Evolutionary conservation across 768 basidiomycete species (phyloP).

Genomic region (Sarcomyxa edulis): DNA sequence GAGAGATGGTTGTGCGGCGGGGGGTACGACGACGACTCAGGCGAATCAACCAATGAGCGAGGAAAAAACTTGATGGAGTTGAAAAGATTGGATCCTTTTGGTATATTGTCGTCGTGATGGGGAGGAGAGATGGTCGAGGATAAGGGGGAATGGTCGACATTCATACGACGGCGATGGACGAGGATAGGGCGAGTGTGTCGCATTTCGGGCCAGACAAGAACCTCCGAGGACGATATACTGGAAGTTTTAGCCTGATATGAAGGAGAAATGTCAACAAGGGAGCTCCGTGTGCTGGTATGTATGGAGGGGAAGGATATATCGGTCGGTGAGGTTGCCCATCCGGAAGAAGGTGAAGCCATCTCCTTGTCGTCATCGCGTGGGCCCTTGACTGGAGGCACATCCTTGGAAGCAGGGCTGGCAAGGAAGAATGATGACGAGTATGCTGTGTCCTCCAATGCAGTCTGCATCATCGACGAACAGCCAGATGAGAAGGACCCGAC

Average conservation of each 20-base stretch:
- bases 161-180: conserved; percentile 35
- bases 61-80: conserved; percentile 42
- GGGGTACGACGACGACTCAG: conserved; percentile 22
- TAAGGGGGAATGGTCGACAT: conserved; percentile 34
- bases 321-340: conserved; percentile 42
- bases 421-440: conserved; percentile 56
- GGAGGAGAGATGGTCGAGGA: conserved; percentile 24
- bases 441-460: conserved; percentile 63
- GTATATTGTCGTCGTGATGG: conserved; percentile 16
- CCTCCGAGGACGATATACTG: conserved; percentile 23
- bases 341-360: conserved; percentile 44
- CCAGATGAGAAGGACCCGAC: conserved; percentile 40
- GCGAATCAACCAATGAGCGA: conserved; percentile 34
- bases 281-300: conserved; percentile 38
- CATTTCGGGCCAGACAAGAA: conserved; percentile 32
- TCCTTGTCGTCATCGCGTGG: conserved; percentile 45
- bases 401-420: conserved; percentile 37
- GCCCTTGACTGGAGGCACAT: conserved; percentile 30
- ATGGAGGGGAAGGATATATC: conserved; percentile 42
- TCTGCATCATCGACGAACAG: conserved; percentile 71
- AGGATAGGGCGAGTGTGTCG: conserved; percentile 37
- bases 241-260: conserved; percentile 26
- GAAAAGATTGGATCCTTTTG: conserved; percentile 33
- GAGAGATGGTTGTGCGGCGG: conserved; percentile 22
- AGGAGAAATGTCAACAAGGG: conserved; percentile 23